Evolutionary conservation across 2,329 filamentous ascomycete genomes (phyloP).

Genomic region (Pseudogymnoascus sp.): DNA sequence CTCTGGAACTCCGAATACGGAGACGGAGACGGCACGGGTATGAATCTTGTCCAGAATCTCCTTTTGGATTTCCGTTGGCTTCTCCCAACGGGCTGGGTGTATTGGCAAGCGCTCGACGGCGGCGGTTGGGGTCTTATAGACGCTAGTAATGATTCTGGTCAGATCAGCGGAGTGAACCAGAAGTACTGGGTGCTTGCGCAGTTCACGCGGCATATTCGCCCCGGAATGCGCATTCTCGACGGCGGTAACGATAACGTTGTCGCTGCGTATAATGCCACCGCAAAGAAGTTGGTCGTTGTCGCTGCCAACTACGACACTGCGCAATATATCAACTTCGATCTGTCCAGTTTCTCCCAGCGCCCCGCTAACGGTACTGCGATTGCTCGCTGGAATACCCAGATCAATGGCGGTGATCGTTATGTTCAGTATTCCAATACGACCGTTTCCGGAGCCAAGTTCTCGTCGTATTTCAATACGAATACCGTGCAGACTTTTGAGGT

Average conservation of each 20-base stretch:
- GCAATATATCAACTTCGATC: conserved; percentile 35
- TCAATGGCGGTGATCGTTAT: conserved; percentile 31
- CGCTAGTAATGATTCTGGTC: conserved; percentile 31
- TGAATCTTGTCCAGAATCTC: conserved; percentile 29
- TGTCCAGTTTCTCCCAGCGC: conserved; percentile 27
- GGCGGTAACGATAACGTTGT: conserved; percentile 31
- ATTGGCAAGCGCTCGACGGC: conserved; percentile 37
- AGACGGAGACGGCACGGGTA: conserved; percentile 29
- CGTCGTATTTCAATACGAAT: conserved; percentile 30
- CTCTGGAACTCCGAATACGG: conserved; percentile 40
- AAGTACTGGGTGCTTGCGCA: conserved; percentile 38
- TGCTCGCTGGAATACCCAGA: conserved; percentile 32
- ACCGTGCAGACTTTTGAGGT: conserved; percentile 36
- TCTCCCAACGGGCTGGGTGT: conserved; percentile 37
- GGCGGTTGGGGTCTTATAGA: conserved; percentile 37
- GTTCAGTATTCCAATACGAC: conserved; percentile 28
- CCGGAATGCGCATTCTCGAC: conserved; percentile 35
- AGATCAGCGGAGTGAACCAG: conserved; percentile 27
- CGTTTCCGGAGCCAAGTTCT: conserved; percentile 32
- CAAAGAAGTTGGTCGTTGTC: conserved; percentile 32
- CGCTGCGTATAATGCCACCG: conserved; percentile 33
- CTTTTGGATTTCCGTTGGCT: conserved; percentile 36
- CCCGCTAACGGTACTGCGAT: conserved; percentile 28
- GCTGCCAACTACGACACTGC: conserved; percentile 34
- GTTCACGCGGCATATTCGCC: conserved; percentile 35